These are phyloP conservation scores for Nemania diffusa DNA, from an alignment of 2,329 filamentous ascomycete species.

Conservation along the genomic window DNA sequence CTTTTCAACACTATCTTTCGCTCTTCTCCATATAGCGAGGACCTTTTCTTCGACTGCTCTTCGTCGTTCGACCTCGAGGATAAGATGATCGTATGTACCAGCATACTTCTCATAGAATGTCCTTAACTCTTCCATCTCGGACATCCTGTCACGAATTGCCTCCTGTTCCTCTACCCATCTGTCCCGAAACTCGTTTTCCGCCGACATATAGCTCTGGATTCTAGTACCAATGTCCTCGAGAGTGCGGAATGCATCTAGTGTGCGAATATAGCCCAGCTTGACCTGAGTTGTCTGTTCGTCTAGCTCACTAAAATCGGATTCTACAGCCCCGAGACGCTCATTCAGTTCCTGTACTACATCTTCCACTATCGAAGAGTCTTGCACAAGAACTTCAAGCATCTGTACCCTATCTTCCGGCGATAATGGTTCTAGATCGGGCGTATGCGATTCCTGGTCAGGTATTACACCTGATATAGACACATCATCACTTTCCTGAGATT, in stretches of 20 bases:
- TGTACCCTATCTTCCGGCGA: slow-evolving; percentile 80
- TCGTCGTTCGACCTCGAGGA: slow-evolving; percentile 84
- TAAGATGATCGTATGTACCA: slow-evolving; percentile 82
- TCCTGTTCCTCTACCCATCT: slow-evolving; percentile 81
- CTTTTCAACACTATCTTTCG: slow-evolving; percentile 78
- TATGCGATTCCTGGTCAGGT: slow-evolving; percentile 64
- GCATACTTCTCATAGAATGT: slow-evolving; percentile 90
- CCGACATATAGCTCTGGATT: slow-evolving; percentile 72
- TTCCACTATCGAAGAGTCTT: slow-evolving; percentile 75
- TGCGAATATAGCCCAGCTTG: slow-evolving; percentile 64
- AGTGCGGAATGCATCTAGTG: slow-evolving; percentile 70
- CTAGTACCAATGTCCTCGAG: slow-evolving; percentile 75
- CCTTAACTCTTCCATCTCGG: slow-evolving; percentile 79
- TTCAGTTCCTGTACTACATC: slow-evolving; percentile 76
- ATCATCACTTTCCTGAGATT: slow-evolving; percentile 57
- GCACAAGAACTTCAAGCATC: slow-evolving; percentile 82
- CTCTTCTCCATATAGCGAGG: slow-evolving; percentile 78
- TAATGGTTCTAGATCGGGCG: slow-evolving; percentile 72
- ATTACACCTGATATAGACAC: slow-evolving; percentile 76
- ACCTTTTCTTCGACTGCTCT: slow-evolving; percentile 78
- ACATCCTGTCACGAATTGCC: slow-evolving; percentile 73
- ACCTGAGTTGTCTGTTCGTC: slow-evolving; percentile 70
- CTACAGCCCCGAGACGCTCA: slow-evolving; percentile 80
- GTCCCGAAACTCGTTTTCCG: slow-evolving; percentile 70
- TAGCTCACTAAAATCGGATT: slow-evolving; percentile 73